A percentile compares a stretch with the other conserved stretches of the same genome.
Conservation (phyloP, 106 monocot species). For the Dioscorea zingiberensis region DNA sequence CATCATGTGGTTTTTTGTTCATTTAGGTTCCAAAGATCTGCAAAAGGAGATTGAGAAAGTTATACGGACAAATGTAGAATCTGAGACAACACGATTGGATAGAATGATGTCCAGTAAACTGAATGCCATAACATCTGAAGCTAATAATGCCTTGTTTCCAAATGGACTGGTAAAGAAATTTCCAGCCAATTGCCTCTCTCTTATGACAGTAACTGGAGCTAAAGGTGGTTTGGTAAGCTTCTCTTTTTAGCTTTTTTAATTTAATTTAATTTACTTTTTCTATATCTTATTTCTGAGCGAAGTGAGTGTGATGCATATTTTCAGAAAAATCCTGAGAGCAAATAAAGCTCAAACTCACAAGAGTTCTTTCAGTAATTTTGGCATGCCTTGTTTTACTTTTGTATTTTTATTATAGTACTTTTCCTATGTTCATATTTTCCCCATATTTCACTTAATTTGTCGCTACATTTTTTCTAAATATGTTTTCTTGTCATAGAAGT, state of each 20-base stretch:
- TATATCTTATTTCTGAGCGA: neutral
- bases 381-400: too few relatives aligned
- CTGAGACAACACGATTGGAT: constrained; percentile 57
- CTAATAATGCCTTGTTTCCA: constrained; percentile 70
- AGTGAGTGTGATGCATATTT: too few relatives aligned
- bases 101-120: constrained; percentile 83
- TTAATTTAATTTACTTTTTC: too few relatives aligned
- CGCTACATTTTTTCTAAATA: too few relatives aligned
- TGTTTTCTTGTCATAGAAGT: too few relatives aligned
- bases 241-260: neutral
- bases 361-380: too few relatives aligned
- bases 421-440: too few relatives aligned
- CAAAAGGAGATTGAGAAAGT: constrained; percentile 72
- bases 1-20: neutral
- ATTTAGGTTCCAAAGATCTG: constrained; percentile 49
- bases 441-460: too few relatives aligned
- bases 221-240: constrained; percentile 85
- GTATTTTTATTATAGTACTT: too few relatives aligned
- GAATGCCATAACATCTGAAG: constrained; percentile 63
- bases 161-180: constrained; percentile 68
- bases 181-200: constrained; percentile 78
- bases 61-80: constrained; percentile 71
- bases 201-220: constrained; percentile 93
- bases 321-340: too few relatives aligned
- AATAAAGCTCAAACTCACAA: too few relatives aligned